Evolutionary conservation across 257 asterid genomes (phyloP).

Genomic region (Solanum bulbocastanum): DNA sequence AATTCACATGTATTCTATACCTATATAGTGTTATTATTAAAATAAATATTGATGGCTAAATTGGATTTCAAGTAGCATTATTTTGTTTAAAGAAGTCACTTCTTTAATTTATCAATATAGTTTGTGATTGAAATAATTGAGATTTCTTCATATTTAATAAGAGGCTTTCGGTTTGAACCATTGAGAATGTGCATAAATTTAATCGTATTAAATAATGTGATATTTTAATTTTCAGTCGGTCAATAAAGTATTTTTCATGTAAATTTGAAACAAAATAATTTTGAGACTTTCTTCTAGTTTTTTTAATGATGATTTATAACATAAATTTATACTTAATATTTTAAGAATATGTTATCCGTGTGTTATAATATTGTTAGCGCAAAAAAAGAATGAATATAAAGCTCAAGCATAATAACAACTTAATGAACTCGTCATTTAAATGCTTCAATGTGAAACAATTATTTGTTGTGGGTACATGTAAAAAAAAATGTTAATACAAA

Average conservation of each 20-base stretch:
- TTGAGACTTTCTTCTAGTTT: neutral
- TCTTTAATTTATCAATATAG: neutral
- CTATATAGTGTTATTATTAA: neutral
- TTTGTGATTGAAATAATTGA: too few relatives aligned
- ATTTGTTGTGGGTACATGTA: too few relatives aligned
- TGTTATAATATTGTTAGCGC: neutral
- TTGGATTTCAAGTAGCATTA: neutral
- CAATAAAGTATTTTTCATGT: neutral
- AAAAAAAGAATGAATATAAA: too few relatives aligned
- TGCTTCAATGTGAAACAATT: neutral
- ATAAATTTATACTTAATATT: neutral
- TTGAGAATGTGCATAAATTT: too few relatives aligned
- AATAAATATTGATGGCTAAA: neutral
- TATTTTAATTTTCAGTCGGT: too few relatives aligned
- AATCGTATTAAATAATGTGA: too few relatives aligned
- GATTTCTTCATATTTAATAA: too few relatives aligned
- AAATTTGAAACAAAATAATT: too few relatives aligned
- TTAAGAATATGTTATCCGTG: too few relatives aligned
- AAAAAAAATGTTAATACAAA: neutral
- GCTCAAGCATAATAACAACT: too few relatives aligned
- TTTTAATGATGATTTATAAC: too few relatives aligned
- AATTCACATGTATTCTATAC: neutral
- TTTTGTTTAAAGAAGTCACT: neutral
- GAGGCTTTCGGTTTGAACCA: too few relatives aligned
- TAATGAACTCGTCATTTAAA: neutral